Evolutionary conservation across 495 filamentous ascomycete genomes (phyloP), one percentile per base, ranked within the genome.

Genomic region (Neohortaea acidophila): DNA sequence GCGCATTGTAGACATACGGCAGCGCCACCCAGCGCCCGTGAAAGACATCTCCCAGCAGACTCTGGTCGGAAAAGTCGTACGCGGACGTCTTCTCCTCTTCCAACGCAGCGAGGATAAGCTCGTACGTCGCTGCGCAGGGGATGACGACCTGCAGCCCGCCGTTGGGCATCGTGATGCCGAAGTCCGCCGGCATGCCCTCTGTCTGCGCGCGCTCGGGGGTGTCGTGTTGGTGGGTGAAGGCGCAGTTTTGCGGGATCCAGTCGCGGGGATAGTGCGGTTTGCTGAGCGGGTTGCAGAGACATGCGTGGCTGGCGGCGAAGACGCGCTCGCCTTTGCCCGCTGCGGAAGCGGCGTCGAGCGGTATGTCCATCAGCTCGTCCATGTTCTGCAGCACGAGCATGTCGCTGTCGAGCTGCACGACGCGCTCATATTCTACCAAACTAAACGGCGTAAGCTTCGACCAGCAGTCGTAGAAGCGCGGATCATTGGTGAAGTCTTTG

Each of bases 381-480:
- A 91, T 87, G 53, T 84, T 84, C 40, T 63, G 59, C 36, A 72
- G 59, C 3, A 81, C 69, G 15, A 87, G 49, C 83, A 87, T 91
- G 57, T 91, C 83, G 48, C 74, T 75, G 57, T 91, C 83, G n/a
- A 91, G 66, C 53, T 77, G 73, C 13, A 85, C 72, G 15, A 91
- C 67, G 11, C 81, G 66, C 3, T 77, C 69, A 57, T 81, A 87
- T 45, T 80, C 69, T 10, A 59, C 58, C 6, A 87, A 63, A 10
- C 69, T 70, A 52, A 87, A 91, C 1, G 74, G 70, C 12, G 72
- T 72, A n/a, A 91, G 66, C 59, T 91, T 91, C 55, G 64, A 77
- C 81, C 82, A 91, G 66, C 73, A 77, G 48, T 85, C 81, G 55
- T 79, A 74, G 62, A 91, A 87, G 23, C 83, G 68, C 32, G 69